Evolutionary conservation across 306 rosid genomes (phyloP), one percentile per base, ranked within the genome.

Genomic region (Neltuma alba): DNA sequence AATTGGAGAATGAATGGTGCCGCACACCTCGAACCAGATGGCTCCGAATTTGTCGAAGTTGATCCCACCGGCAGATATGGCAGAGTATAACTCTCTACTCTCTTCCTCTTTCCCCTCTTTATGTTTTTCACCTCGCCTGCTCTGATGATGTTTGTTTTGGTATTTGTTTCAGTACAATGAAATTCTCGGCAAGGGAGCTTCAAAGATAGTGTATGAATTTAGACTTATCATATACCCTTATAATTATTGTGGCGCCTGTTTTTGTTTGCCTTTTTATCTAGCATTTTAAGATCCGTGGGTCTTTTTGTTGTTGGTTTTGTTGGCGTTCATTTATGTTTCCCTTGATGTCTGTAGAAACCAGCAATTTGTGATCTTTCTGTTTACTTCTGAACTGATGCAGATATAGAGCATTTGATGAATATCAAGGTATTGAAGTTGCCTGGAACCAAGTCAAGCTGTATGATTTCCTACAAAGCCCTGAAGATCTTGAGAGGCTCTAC

Each of bases 51-150:
- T 63, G 96, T 93, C 38, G 99, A 95, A 87, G 85, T 93, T 81
- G 99, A 95, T 93, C 99, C 99, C 70, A 91, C 97, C 80, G 97
- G 99, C 67, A 91, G 99, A 95, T 95, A 95, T 87, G 99, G 98
- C 96, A 89, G 98, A 77, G 99, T 95, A 89, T 6, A 1, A 14
- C n/a, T 66, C 48, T 38, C 48, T 38, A 20, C 65, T 70, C 54
- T 47, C 50, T 55, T 67, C 37, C 75, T 47, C 81, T 38, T 67
- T 31, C 55, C 50, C 45, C 62, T 57, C 23, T 33, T 50, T n/a
- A n/a, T n/a, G n/a, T n/a, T n/a, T n/a, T n/a, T 0, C 23, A 25
- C 5, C 71, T 68, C 6, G 27, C 38, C 70, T 48, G 37, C 78
- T 50, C 75, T 85, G 74, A 80, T 83, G 15, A n/a, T 30, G 12